Base-by-base conservation (phyloP, 2,329 filamentous ascomycete species). In the Lachnellula willkommii region DNA sequence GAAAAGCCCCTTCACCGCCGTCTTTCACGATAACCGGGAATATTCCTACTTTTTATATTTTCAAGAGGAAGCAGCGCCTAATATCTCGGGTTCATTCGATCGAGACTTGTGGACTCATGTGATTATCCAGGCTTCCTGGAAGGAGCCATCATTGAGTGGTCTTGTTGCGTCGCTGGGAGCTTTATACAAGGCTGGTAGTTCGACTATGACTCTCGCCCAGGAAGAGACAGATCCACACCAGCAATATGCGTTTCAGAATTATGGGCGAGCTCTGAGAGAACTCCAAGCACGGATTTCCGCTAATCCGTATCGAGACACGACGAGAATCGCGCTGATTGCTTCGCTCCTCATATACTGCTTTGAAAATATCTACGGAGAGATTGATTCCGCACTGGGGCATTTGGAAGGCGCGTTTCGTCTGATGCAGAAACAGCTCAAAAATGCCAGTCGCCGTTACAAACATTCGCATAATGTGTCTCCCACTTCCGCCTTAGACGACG, bases 291-390 rank as follows among this genome's bases (percentile, higher is more conserved):
- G 55, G 26, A 36, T 60, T 39, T 43, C 45, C 14, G 42, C 47
- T 2, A 20, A 28, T 15, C 47, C 37, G 9, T 52, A 58, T 32
- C 22, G 56, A 22, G 50, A 63, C 12, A 40, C 58, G 9, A 50
- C 55, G 35, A 57, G 64, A 24, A 54, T 60, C 35, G 52, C 57
- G 9, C 51, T 65, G 22, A 56, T 65, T 46, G 63, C 61, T 14
- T 58, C 58, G n/a, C 45, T 65, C 6, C 55, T 65, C 12, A 64
- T 65, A 24, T 65, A 52, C 39, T 58, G 57, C 45, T 65, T 65
- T 50, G 62, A 65, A 39, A 64, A 59, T 24, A 50, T 60, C 3
- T 52, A 61, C 14, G 63, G 63, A 1, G 54, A 63, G 32, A 43
- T 54, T 15, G 37, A 58, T 17, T 49, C 52, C 43, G 62, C 63